These are phyloP conservation scores for Cercospora sesami DNA, from an alignment of 2,329 filamentous ascomycete species.

Conservation along the genomic window DNA sequence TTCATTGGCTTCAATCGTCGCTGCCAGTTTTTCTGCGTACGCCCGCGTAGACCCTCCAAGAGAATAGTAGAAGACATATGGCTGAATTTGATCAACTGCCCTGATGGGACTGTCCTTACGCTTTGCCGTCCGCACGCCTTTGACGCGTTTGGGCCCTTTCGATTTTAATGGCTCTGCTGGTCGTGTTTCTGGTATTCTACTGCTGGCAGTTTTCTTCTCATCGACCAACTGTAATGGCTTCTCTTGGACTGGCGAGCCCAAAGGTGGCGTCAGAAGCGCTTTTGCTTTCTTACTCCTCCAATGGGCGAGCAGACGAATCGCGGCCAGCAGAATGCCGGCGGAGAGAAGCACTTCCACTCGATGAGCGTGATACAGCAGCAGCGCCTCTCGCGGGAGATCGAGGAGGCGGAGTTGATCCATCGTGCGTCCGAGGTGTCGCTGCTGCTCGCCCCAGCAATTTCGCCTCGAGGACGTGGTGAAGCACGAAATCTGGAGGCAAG, in stretches of 20 bases:
- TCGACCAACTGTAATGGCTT: constrained; percentile 17
- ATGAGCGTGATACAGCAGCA: constrained; percentile 37
- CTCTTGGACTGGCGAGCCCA: constrained; percentile 29
- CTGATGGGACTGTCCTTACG: constrained; percentile 14
- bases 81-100: constrained; percentile 53
- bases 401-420: constrained; percentile 26
- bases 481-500: constrained; percentile 1
- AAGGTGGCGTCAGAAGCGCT: constrained; percentile 27
- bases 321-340: constrained; percentile 34
- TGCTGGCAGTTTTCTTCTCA: neutral
- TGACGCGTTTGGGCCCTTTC: constrained; percentile 35
- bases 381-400: constrained; percentile 33
- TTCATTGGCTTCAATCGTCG: constrained; percentile 48
- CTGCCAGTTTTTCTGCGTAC: constrained; percentile 64
- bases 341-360: constrained; percentile 35
- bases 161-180: constrained; percentile 12
- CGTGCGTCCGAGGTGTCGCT: neutral
- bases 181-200: neutral
- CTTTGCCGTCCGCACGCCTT: constrained; percentile 33
- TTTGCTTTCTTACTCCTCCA: constrained; percentile 30
- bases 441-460: neutral
- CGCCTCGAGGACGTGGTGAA: neutral
- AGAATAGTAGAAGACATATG: constrained; percentile 85
- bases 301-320: constrained; percentile 32
- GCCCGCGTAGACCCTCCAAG: constrained; percentile 80